phyloP scores from a whole-genome alignment of 2,329 filamentous ascomycete species.

The Neonectria sp. region DNA sequence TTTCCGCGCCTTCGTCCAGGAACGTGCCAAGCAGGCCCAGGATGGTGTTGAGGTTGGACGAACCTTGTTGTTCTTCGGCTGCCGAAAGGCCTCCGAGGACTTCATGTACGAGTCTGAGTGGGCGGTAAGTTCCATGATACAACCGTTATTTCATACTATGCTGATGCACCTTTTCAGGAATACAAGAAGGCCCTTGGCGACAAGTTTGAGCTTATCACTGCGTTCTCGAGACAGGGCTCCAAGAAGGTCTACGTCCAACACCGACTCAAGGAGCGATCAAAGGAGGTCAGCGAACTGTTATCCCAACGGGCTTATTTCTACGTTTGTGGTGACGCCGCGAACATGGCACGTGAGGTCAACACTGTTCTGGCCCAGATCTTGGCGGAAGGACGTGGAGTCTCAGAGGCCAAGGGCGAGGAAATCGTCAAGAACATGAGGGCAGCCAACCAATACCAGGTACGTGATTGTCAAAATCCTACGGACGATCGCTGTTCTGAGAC shows the following conservation, averaged over 20 bases:
- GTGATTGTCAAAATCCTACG: slow-evolving; percentile 42
- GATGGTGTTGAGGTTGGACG: slow-evolving; percentile 87
- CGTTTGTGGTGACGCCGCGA: slow-evolving; percentile 96
- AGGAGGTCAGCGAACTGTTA: slow-evolving; percentile 90
- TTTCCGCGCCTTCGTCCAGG: slow-evolving; percentile 95
- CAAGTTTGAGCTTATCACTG: slow-evolving; percentile 90
- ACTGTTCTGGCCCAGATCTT: slow-evolving; percentile 89
- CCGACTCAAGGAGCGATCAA: slow-evolving; percentile 84
- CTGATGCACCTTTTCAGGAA: slow-evolving; percentile 69
- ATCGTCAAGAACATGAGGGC: slow-evolving; percentile 97
- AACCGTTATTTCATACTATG: not conserved
- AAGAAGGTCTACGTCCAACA: slow-evolving; percentile 99
- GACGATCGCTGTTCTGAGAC: not conserved
- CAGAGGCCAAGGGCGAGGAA: slow-evolving; percentile 92
- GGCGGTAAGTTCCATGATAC: slow-evolving; percentile 75
- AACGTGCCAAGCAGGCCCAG: slow-evolving; percentile 87
- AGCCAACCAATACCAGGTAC: slow-evolving; percentile 94
- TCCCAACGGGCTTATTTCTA: slow-evolving; percentile 94
- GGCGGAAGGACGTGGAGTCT: slow-evolving; percentile 83
- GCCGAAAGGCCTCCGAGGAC: slow-evolving; percentile 89
- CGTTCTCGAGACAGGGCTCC: slow-evolving; percentile 90
- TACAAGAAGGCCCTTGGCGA: slow-evolving; percentile 89
- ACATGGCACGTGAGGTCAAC: slow-evolving; percentile 97
- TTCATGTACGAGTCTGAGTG: slow-evolving; percentile 94
- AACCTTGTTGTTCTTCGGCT: slow-evolving; percentile 95